Conservation (phyloP, 2,329 filamentous ascomycete genomes). For the Chaetomiaceae sp. region DNA sequence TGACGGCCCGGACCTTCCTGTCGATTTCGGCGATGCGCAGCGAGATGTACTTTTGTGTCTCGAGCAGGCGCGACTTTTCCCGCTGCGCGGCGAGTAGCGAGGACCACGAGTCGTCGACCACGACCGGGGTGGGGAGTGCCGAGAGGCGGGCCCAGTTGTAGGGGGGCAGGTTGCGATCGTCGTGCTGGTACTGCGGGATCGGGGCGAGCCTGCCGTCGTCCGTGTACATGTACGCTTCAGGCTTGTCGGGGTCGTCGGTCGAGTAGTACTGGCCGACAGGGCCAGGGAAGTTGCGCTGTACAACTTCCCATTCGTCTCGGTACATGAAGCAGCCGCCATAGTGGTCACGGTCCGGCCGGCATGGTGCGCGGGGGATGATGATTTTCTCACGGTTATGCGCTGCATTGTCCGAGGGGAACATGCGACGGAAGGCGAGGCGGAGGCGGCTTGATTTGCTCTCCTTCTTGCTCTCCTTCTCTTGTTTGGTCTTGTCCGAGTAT, state of each 20-base stretch:
- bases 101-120: not conserved
- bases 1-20: not conserved
- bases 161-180: not conserved
- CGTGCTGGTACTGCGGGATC: not conserved
- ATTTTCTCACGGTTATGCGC: no score
- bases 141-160: constrained; percentile 1
- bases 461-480: not conserved
- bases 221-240: not conserved
- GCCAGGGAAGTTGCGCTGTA: not conserved
- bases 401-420: not conserved
- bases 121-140: not conserved
- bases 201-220: not conserved
- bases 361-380: not conserved
- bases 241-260: not conserved
- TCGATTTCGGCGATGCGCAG: not conserved
- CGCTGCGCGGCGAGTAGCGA: not conserved
- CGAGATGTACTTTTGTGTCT: not conserved
- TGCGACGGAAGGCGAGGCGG: not conserved
- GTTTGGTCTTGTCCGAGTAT: no score
- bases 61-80: not conserved
- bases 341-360: not conserved
- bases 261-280: not conserved
- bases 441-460: not conserved
- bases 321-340: not conserved
- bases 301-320: not conserved